These are phyloP conservation scores for Climacium dendroides DNA, from an alignment of 225 moss, liverwort and hornwort species.

Conservation along the genomic window DNA sequence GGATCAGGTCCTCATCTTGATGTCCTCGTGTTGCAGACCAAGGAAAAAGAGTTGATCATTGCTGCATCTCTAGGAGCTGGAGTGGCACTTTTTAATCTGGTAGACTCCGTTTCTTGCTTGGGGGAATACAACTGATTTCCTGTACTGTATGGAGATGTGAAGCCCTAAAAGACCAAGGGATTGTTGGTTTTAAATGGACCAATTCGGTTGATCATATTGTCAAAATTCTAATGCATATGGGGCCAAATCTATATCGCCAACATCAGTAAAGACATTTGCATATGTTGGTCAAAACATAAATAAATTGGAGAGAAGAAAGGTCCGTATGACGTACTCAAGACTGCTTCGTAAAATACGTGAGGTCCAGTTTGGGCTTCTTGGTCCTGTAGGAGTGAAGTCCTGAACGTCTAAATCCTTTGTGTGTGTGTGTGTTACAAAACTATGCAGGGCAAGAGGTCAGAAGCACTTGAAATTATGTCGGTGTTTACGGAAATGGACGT, in stretches of 20 bases:
- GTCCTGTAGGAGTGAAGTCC: neutral
- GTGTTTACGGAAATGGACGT: constrained; percentile 50
- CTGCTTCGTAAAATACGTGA: neutral
- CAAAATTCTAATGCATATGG: neutral
- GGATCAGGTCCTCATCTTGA: neutral
- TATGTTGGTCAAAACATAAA: neutral
- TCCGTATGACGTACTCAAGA: neutral
- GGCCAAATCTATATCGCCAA: neutral
- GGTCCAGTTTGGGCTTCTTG: neutral
- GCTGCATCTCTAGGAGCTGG: constrained; percentile 54
- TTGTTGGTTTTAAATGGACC: neutral
- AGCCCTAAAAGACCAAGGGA: neutral
- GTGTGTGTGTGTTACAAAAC: neutral
- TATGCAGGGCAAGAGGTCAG: constrained; percentile 50
- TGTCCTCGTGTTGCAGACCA: constrained; percentile 18
- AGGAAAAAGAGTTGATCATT: constrained; percentile 33
- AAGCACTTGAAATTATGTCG: constrained; percentile 71
- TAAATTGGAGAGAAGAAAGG: neutral
- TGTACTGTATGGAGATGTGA: neutral
- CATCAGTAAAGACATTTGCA: neutral
- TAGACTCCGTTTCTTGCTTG: neutral
- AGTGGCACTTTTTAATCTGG: constrained; percentile 48
- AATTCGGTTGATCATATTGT: neutral
- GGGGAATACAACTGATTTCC: too few relatives aligned
- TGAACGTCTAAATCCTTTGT: neutral